phyloP scores from a whole-genome alignment of 129 eudicot species.

The carrot (Daucus carota) region DH1_v3.0 NC_030382.2:37206501-37207000 shows the following conservation, averaged over 20 bases:
- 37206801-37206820: conserved; percentile 38
- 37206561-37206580: conserved; percentile 49
- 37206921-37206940: conserved; percentile 2
- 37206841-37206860: conserved; percentile 38
- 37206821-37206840: conserved; percentile 38
- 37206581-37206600: conserved; percentile 33
- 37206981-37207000: conserved; percentile 37
- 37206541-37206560: neutral
- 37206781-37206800: conserved; percentile 50
- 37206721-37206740: conserved; percentile 5
- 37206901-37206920: conserved; percentile 3
- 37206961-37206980: conserved; percentile 52
- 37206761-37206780: conserved; percentile 44
- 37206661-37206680: conserved; percentile 55
- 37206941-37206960: conserved; percentile 37
- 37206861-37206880: conserved; percentile 19
- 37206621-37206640: conserved; percentile 33
- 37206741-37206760: conserved; percentile 8
- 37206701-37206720: neutral
- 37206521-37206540: conserved; percentile 1
- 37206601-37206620: conserved; percentile 36
- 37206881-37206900: neutral
- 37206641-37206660: conserved; percentile 37
- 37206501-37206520: neutral
- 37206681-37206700: conserved; percentile 48